phyloP scores from a whole-genome alignment of 2,329 filamentous ascomycete species.

The Colletotrichum simmondsii region DNA sequence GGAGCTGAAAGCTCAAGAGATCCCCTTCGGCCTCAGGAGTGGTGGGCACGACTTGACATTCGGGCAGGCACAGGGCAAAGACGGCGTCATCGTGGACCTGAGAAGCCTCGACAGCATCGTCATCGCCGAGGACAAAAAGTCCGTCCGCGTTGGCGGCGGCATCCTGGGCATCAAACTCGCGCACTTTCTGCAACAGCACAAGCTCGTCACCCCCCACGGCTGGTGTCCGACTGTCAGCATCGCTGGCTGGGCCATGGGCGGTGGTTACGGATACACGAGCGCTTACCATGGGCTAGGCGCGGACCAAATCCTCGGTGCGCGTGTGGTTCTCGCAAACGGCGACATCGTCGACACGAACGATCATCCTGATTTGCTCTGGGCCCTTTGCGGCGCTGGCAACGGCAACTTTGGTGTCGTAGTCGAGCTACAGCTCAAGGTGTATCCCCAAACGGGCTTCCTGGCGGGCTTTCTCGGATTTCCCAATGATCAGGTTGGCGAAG shows the following conservation, averaged over 20 bases:
- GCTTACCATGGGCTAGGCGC: slow-evolving; percentile 46
- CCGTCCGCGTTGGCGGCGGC: slow-evolving; percentile 33
- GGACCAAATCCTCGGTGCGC: slow-evolving; percentile 50
- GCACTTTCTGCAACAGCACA: slow-evolving; percentile 24
- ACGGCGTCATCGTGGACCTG: slow-evolving; percentile 34
- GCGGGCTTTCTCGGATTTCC: slow-evolving; percentile 21
- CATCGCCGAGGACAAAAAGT: slow-evolving; percentile 29
- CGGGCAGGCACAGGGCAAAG: slow-evolving; percentile 14
- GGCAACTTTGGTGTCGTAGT: slow-evolving; percentile 50
- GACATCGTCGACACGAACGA: slow-evolving; percentile 49
- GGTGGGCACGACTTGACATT: slow-evolving; percentile 33
- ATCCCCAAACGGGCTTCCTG: slow-evolving; percentile 38
- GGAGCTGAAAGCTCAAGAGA: background rate
- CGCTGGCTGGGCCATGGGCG: slow-evolving; percentile 47
- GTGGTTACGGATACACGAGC: slow-evolving; percentile 47
- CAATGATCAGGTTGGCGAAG: slow-evolving; percentile 40
- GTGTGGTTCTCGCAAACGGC: slow-evolving; percentile 49
- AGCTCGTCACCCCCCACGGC: slow-evolving; percentile 22
- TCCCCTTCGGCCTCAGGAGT: slow-evolving; percentile 31
- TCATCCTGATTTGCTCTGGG: slow-evolving; percentile 43
- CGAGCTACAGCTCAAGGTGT: slow-evolving; percentile 52
- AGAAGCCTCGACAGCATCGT: slow-evolving; percentile 24
- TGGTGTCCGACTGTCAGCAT: slow-evolving; percentile 41
- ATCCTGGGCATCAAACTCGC: slow-evolving; percentile 26
- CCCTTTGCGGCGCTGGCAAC: slow-evolving; percentile 52